These are phyloP conservation scores for Cordyceps javanica DNA, from an alignment of 2,329 filamentous ascomycete genomes.

Conservation along the genomic window DNA sequence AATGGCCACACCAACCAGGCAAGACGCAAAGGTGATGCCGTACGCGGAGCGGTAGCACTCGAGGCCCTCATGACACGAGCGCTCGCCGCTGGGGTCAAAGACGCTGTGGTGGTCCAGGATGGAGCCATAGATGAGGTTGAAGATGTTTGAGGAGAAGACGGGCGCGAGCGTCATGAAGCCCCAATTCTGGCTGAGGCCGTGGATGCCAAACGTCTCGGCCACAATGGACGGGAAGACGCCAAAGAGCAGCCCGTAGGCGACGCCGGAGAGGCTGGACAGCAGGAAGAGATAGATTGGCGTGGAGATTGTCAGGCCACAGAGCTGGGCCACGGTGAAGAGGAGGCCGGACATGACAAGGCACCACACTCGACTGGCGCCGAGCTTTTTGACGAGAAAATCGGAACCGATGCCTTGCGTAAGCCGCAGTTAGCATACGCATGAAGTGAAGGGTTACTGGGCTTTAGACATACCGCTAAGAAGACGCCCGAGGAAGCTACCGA, in stretches of 20 bases:
- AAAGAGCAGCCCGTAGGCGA: conserved; percentile 90
- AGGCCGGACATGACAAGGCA: conserved; percentile 72
- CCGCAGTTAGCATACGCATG: conserved; percentile 14
- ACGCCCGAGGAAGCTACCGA: conserved; percentile 79
- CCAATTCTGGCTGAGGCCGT: conserved; percentile 91
- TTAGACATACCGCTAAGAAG: conserved; percentile 61
- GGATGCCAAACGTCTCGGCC: conserved; percentile 85
- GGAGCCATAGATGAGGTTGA: conserved; percentile 83
- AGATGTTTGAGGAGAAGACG: conserved; percentile 81
- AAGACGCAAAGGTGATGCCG: conserved; percentile 67
- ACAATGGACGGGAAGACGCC: conserved; percentile 88
- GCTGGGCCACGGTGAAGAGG: conserved; percentile 74
- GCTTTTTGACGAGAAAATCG: conserved; percentile 77
- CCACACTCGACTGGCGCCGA: conserved; percentile 82
- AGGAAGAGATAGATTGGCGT: conserved; percentile 72
- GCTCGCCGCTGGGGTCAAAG: conserved; percentile 60
- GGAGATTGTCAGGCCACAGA: conserved; percentile 66
- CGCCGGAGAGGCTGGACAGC: conserved; percentile 76
- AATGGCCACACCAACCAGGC: conserved; percentile 60
- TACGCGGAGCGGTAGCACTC: conserved; percentile 80
- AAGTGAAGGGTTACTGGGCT: not conserved
- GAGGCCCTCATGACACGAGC: conserved; percentile 70
- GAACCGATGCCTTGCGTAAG: conserved; percentile 66
- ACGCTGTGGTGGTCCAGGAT: conserved; percentile 78
- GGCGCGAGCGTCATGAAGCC: conserved; percentile 89